phyloP scores from a whole-genome alignment of 2,329 filamentous ascomycete genomes.

The Beauveria sp. region DNA sequence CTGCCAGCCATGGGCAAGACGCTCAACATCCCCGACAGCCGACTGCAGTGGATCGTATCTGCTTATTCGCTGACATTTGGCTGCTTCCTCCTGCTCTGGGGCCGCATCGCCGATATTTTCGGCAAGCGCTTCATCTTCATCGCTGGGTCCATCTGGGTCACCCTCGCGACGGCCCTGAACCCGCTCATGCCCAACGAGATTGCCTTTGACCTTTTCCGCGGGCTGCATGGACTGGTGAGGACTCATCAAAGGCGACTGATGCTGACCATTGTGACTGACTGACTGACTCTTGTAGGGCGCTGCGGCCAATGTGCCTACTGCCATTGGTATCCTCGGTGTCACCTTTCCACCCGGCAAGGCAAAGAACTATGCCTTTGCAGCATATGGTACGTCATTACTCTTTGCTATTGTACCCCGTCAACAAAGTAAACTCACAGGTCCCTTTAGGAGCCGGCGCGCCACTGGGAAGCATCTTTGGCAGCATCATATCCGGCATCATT shows the following conservation, averaged over 20 bases:
- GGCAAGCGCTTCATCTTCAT: conserved; percentile 60
- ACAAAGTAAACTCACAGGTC: not conserved
- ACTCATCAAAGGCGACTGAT: not conserved
- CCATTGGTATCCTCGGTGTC: conserved; percentile 60
- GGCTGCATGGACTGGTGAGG: conserved; percentile 51
- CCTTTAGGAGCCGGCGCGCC: conserved; percentile 53
- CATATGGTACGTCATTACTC: conserved; percentile 38
- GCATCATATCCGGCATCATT: conserved; percentile 56
- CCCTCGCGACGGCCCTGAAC: conserved; percentile 48
- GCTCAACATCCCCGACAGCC: conserved; percentile 47
- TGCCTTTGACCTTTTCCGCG: conserved; percentile 58
- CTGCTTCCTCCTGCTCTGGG: conserved; percentile 61
- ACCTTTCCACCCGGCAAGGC: conserved; percentile 60
- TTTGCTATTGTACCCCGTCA: not conserved
- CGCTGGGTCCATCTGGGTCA: conserved; percentile 55
- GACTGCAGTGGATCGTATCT: conserved; percentile 60
- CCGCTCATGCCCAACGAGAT: conserved; percentile 62
- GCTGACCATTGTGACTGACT: not conserved
- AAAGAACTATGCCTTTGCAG: conserved; percentile 63
- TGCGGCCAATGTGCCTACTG: conserved; percentile 63
- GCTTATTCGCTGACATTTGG: conserved; percentile 59
- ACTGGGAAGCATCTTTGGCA: conserved; percentile 56
- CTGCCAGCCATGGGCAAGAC: conserved; percentile 52
- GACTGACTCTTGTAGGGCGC: conserved; percentile 36
- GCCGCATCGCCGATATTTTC: conserved; percentile 58